Base-by-base conservation (phyloP, 2,329 filamentous ascomycete genomes). In the Apiospora arundinis region DNA sequence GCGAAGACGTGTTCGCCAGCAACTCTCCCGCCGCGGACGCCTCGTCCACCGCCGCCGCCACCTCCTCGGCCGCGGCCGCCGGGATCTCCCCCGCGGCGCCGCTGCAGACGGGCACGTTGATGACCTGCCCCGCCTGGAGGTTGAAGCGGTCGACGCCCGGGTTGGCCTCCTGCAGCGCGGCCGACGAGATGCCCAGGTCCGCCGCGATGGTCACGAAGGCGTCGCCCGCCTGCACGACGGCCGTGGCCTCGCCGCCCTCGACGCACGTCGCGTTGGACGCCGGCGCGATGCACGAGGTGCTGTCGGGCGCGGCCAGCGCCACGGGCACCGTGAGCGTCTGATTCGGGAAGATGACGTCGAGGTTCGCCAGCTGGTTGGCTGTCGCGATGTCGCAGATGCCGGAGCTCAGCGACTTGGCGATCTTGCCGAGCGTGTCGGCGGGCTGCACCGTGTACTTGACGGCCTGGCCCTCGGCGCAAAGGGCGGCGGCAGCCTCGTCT, bases 341-440 rank as follows among this genome's bases (percentile, higher is more conserved):
- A 7, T 68, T 68, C 25, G 66, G 66, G 66, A 48, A 68, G 44
- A 68, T 48, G 44, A 68, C 32, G 44, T 68, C 66, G 16, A 68
- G 9, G 44, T 68, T 48, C 18, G 8, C 56, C 23, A 68, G 6
- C 9, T 14, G 9, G 66, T 48, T 68, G n/a, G 44, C 44, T 25
- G n/a, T 7, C 1, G 66, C 66, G 12, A 68, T 68, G 66, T 68
- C 44, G 42, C 66, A 68, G 25, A 68, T 48, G 44, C 44, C 66
- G 7, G 66, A 68, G 25, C 25, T 18, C 16, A 68, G 66, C 18
- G 66, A 48, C 66, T n/a, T n/a, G 21, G 66, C 66, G 42, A 68
- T 68, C 23, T 48, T 48, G 66, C 18, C 7, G 1, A 68, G 25
- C 16, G 66, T 68, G 25, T 68, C 66, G 8, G 21, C n/a, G 0